Base-by-base conservation (phyloP, 257 asterid species). In the Ligustrum vulgare region DNA sequence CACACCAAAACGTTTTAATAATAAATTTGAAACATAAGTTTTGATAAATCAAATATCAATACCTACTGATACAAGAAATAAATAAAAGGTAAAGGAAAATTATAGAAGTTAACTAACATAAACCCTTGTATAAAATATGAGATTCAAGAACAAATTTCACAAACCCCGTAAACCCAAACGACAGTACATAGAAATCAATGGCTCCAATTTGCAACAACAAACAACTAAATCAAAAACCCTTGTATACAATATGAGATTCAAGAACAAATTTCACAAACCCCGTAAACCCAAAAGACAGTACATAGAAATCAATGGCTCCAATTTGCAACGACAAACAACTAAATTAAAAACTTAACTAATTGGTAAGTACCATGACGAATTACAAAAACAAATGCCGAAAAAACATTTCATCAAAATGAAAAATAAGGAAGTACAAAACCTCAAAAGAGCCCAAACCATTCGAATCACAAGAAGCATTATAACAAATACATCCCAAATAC, bases 391-490 rank as follows among this genome's bases (percentile, higher is more conserved):
- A 34, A n/a, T 18, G 15, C 47, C 49, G 16, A 0, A 43, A 11
- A 3, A 72, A 73, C 9, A 22, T 58, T 12, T 23, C 66, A 67
- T 58, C 68, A 31, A 22, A 80, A 80, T 18, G 8, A 18, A 23
- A 23, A 41, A 15, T 39, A 51, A 77, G 32, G 67, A 43, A 41
- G 34, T 72, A 78, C 85, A 86, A 83, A 81, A 67, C 72, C 77
- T 80, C 76, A 66, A 79, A 34, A 66, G 86, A 34, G 69, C 69
- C 81, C 73, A 51, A 80, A 68, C 63, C 5, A 81, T 13, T 60
- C 75, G 77, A 81, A 79, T 76, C 41, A 77, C 82, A 69, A 79
- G 77, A 60, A 85, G 67, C 15, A 54, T 77, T 0, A 78, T 7
- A 28, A 36, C 5, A 10, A 74, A 22, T 60, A 60, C 20, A 60